Base-by-base conservation (phyloP, 768 basidiomycete genomes). In the Auriscalpium microsporum region DNA sequence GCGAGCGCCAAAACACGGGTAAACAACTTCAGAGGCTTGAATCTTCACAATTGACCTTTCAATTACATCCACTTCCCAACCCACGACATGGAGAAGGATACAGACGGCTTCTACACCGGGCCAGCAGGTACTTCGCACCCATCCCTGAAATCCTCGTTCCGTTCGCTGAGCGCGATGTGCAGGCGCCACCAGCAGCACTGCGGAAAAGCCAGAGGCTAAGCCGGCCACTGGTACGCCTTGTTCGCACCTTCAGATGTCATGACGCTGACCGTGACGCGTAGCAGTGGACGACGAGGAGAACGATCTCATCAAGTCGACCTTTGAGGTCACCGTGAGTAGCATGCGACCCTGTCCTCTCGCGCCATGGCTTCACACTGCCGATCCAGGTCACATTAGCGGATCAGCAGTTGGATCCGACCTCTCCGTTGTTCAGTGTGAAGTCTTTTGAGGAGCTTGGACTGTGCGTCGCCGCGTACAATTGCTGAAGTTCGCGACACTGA, bases 401-500 rank as follows among this genome's bases (percentile, higher is more conserved):
- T 72, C 91, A 95, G 67, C 96, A 98, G 72, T 83, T 80, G 33
- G 91, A 99, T 66, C 90, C 93, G 42, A 86, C 95, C 67, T 98
- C 95, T n/a, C 96, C 95, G 3, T 72, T 99, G 14, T 95, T 80
- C 71, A 95, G 93, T 54, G 88, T 81, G 33, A 95, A 97, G 69
- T 84, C 88, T 0, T 99, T 99, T 60, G 94, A 99, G 68, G 89
- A 97, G 61, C 82, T 99, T 46, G 94, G 94, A 57, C 71, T 99
- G 94, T 97, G 38, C 64, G 92, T 79, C 6, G 10, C 33, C 84
- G 89, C 65, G 73, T 89, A 34, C 90, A 58, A 87, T 87, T 69
- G 89, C 53, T 35, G 48, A 33, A 45, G 52, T n/a, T 54, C 19
- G 46, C 44, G 56, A 59, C 46, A 50, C 37, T 19, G 21, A 54